These are phyloP conservation scores for Botrytis tulipae DNA, from an alignment of 2,329 filamentous ascomycete genomes.

Conservation along the genomic window DNA sequence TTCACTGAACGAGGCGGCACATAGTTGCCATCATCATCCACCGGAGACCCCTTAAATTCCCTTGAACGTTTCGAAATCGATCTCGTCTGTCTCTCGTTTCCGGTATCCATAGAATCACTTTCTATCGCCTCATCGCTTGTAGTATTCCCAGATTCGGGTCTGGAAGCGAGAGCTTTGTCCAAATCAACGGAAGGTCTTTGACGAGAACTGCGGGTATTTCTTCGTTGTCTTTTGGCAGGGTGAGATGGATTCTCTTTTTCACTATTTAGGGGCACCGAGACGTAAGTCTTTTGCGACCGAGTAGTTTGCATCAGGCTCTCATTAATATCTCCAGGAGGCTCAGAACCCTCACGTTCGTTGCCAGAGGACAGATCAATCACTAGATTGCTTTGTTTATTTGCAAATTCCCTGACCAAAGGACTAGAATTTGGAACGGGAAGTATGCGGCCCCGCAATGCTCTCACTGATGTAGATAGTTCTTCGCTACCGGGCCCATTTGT, in stretches of 20 bases:
- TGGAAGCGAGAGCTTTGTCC: neutral
- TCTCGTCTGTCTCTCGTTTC: neutral
- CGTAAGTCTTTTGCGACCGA: neutral
- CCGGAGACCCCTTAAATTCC: neutral
- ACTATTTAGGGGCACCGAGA: neutral
- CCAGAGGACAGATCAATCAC: neutral
- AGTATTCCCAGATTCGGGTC: neutral
- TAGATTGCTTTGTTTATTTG: neutral
- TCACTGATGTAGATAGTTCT: neutral
- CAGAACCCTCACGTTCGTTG: neutral
- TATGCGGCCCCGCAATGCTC: neutral
- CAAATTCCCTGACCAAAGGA: neutral
- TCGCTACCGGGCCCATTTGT: neutral
- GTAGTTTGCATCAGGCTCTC: neutral
- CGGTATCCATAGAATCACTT: neutral
- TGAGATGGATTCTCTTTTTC: neutral
- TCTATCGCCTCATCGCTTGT: neutral
- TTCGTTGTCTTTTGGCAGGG: neutral
- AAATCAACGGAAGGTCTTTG: neutral
- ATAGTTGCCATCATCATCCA: neutral
- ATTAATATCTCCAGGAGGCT: neutral
- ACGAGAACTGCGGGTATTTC: neutral
- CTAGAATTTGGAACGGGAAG: neutral
- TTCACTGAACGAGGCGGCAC: neutral
- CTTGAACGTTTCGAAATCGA: neutral